Evolutionary conservation across 441 rosid species (phyloP), one percentile per base, ranked within the genome.

Genomic region (Iberis amara): DNA sequence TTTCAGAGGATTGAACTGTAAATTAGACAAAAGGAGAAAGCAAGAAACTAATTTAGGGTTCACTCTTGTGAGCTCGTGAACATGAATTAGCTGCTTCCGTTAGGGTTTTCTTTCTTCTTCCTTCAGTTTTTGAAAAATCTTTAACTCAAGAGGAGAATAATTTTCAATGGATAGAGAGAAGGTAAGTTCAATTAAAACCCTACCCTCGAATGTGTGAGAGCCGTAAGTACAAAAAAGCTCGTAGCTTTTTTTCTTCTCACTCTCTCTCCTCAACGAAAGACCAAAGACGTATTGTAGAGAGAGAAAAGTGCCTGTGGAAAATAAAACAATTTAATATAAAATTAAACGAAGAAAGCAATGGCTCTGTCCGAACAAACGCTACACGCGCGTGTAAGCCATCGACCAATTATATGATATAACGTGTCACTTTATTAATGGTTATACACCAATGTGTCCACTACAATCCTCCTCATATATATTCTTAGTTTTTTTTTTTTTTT

Each of bases 151-250:
- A 18, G 41, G 50, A 61, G 54, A 39, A 61, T 10, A 59, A 50
- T 65, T 55, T 60, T 51, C 51, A 57, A 62, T 51, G 64, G 52
- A 57, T 64, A 51, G 52, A 47, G 69, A 47, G 69, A 62, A 70
- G 67, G 74, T 70, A 52, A 72, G 85, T 26, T 26, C 4, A 26
- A 76, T 76, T 60, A 79, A 75, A 85, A 74, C 80, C 81, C 82
- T 79, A 73, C 74, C 71, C 61, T 45, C 47, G 23, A 42, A 38
- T 41, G 45, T 66, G 61, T 70, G 61, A 41, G 52, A 57, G 45
- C 55, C 53, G 68, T 55, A 45, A 59, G 27, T 50, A 30, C 27
- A 57, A 46, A 51, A 63, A 52, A 57, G 36, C 46, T 57, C 11
- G 28, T 3, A 44, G 27, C 35, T 57, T 57, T 57, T 6, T 62